These are phyloP conservation scores for Sporothrix pseudoabietina DNA, from an alignment of 2,329 filamentous ascomycete species.

Conservation along the genomic window DNA sequence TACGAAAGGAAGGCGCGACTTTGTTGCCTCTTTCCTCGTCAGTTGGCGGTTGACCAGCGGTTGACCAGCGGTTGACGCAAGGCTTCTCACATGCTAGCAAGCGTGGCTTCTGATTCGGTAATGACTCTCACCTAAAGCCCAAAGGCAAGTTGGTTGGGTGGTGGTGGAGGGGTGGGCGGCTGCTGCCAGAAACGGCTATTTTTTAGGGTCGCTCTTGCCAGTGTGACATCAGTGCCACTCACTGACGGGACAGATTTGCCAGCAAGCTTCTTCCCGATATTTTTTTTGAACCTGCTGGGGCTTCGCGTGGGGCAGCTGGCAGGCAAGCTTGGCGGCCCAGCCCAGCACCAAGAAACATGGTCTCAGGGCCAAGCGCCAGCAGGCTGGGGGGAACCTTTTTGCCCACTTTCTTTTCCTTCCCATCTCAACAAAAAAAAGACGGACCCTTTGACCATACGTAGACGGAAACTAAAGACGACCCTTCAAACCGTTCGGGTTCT, in stretches of 20 bases:
- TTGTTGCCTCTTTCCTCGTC: slow-evolving; percentile 6
- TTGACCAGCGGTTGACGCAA: slow-evolving; percentile 10
- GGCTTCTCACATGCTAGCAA: slow-evolving; percentile 23
- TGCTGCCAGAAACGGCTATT: neutral
- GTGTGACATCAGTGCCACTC: slow-evolving; percentile 23
- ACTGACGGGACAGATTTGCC: neutral
- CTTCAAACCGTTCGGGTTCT: neutral
- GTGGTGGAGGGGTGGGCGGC: neutral
- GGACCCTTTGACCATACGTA: neutral
- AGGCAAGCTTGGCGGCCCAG: slow-evolving; percentile 22
- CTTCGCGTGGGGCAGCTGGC: slow-evolving; percentile 1
- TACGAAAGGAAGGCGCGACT: neutral
- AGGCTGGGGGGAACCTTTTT: neutral
- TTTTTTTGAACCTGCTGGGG: neutral
- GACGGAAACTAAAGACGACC: neutral
- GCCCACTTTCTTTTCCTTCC: slow-evolving; percentile 9
- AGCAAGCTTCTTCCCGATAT: neutral
- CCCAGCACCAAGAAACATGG: neutral
- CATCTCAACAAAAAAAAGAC: slow-evolving; percentile 19
- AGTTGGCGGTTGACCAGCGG: neutral
- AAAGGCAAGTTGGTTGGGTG: neutral
- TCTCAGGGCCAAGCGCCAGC: neutral
- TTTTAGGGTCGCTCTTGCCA: neutral
- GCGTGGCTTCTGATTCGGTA: slow-evolving; percentile 29
- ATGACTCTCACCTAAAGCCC: neutral